Base-by-base conservation (phyloP, 2,329 filamentous ascomycete genomes). In the Monosporascus ibericus region DNA sequence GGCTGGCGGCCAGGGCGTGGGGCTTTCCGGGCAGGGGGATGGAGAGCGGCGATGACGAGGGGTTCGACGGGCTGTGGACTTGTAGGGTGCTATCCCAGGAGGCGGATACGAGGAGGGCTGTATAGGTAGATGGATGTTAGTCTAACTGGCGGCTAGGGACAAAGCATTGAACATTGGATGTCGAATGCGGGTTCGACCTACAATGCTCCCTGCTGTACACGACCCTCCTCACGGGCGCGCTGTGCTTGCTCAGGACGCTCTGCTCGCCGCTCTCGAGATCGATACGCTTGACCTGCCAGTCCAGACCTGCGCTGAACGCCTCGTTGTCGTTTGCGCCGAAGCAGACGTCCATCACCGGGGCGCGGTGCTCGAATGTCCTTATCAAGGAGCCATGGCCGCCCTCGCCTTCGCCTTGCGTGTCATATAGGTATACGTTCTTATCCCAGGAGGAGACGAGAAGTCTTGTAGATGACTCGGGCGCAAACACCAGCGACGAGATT, bases 391-490 rank as follows among this genome's bases (percentile, higher is more conserved):
- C 85, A 48, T 74, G 71, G 24, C 79, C 80, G 38, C 65, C 68
- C 14, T 58, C 79, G 52, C 79, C 79, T 56, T 75, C 74, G 46
- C 72, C 71, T 18, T 76, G 73, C 54, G 87, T 80, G 66, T 95
- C 89, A 77, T 97, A 97, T 49, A 92, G 78, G 71, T 96, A 95
- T 52, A 95, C 84, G 68, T 90, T 84, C 71, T 86, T 90, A 72
- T 97, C 92, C 94, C 94, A 99, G 52, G 91, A 96, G 11, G 92
- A 87, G 62, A 92, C 92, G n/a, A 95, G 82, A 38, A 99, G 80
- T 61, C 85, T 87, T 50, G 79, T 83, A 3, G 86, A 80, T n/a
- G 85, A 84, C 55, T 79, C 75, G 37, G 90, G 88, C 59, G 92
- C 90, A 77, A 95, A 99, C 65, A 84, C 84, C 64, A 97, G 76